A percentile compares a stretch with the other conserved stretches of the same genome.
phyloP scores from a whole-genome alignment of 306 rosid genomes.

The Quercus dentata region DNA sequence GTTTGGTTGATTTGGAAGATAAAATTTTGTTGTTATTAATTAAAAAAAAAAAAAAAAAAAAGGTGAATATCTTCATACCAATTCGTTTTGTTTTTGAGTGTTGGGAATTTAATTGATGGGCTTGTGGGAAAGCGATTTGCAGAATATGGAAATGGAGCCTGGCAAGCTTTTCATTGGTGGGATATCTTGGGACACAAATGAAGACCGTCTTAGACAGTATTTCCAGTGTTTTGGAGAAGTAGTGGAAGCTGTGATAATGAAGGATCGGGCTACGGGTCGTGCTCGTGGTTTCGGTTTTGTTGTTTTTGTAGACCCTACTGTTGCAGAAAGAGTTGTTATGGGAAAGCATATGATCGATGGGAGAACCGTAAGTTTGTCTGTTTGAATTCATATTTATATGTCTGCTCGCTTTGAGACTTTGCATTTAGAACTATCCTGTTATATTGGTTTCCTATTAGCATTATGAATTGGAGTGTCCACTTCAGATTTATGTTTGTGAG shows the following conservation, averaged over 20 bases:
- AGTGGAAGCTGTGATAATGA: constrained; percentile 54
- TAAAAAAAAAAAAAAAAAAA: neutral
- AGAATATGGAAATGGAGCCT: constrained; percentile 67
- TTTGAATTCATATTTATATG: neutral
- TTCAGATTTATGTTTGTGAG: neutral
- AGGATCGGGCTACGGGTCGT: constrained; percentile 56
- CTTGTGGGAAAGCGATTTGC: constrained; percentile 19
- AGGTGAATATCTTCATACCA: neutral
- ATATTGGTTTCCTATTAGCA: neutral
- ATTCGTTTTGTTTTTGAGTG: neutral
- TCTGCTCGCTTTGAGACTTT: neutral
- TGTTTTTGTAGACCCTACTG: constrained; percentile 50
- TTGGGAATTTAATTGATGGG: constrained; percentile 21
- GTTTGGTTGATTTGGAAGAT: constrained; percentile 18
- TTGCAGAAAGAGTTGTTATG: constrained; percentile 51
- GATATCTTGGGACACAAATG: constrained; percentile 68
- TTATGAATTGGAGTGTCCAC: neutral
- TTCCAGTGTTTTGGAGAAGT: constrained; percentile 49
- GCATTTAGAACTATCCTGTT: constrained; percentile 8
- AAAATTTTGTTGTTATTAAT: neutral
- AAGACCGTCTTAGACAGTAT: constrained; percentile 57
- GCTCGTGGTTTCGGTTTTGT: constrained; percentile 60
- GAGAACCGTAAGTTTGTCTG: constrained; percentile 46
- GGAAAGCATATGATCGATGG: constrained; percentile 57
- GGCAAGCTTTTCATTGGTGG: constrained; percentile 90